Base-by-base conservation (phyloP, 106 monocot species). In the Phalaenopsis aphrodite region DNA sequence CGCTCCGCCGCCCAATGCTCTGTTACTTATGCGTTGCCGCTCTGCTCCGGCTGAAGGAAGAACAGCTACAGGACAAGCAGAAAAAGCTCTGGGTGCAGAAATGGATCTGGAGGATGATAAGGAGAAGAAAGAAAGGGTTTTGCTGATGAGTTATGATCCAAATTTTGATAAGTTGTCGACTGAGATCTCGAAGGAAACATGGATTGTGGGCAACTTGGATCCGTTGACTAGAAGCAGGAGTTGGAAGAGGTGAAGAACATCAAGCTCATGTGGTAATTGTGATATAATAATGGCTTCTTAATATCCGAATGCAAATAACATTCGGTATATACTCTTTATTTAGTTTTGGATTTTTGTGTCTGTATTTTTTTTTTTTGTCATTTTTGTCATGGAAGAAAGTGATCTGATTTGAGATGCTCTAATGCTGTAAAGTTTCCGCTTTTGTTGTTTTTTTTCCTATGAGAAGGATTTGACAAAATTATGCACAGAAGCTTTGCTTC, bases 181-280 rank as follows among this genome's bases (percentile, higher is more conserved):
- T 8, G 93, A 95, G 24, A 86, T 95, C 4, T 93, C 82, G 4
- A 93, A 89, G 86, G 95, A 95, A 88, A 93, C 95, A 3, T 93
- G 91, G 95, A 75, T 95, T 5, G 93, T 93, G 6, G 93, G 93
- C 23, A 83, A 84, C 61, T 73, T 82, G 30, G 93, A 95, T 85
- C 86, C 89, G 19, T 56, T 95, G 52, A 76, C 78, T 5, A 86
- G 93, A 81, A 87, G 92, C 77, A 78, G 91, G 76, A 95, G 95
- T 84, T 89, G 90, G 81, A 95, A 83, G 82, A 89, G 89, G 83
- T 94, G 86, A 89, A 55, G 52, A 52, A 45, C 5, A 45, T 0
- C 12, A 9, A 12, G 52, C 0, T 52, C 12, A 12, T 1, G 43
- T 45, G 43, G 43, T 45, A 45, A 45, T 45, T 3, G 6, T 45